Evolutionary conservation across 805 yeast species (phyloP).

Genomic region (Saccharomycopsis olivae): DNA sequence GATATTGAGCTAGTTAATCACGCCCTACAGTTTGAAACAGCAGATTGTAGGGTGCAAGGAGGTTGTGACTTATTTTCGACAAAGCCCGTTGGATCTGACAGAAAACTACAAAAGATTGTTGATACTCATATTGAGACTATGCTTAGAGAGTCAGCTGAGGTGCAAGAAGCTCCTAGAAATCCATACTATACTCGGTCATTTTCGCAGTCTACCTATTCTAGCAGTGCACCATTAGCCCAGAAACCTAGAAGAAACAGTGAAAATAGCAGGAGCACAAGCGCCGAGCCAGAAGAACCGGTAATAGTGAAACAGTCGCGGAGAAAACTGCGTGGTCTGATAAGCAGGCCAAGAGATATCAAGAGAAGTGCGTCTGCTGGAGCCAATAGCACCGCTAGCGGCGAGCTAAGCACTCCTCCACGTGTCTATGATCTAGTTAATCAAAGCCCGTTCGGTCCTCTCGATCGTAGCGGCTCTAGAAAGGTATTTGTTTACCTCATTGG

Average conservation of each 20-base stretch:
- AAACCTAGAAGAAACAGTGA: conserved; percentile 2
- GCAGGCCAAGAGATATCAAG: conserved; percentile 1
- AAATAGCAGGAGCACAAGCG: too few relatives aligned
- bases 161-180: conserved; percentile 8
- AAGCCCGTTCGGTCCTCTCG: conserved; percentile 88
- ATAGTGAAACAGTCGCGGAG: not conserved
- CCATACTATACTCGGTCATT: conserved; percentile 17
- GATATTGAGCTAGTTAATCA: conserved; percentile 89
- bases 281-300: not conserved
- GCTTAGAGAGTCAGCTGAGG: conserved; percentile 10
- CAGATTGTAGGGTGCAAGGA: conserved; percentile 70
- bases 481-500: conserved; percentile 87
- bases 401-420: conserved; percentile 8
- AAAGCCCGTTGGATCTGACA: conserved; percentile 83
- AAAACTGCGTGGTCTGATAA: not conserved
- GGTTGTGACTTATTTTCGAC: conserved; percentile 93
- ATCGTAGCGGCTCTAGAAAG: conserved; percentile 74
- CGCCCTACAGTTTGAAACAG: conserved; percentile 67
- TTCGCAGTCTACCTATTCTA: too few relatives aligned
- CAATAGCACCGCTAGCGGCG: too few relatives aligned
- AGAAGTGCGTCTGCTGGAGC: too few relatives aligned
- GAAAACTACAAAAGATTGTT: conserved; percentile 77
- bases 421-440: conserved; percentile 17
- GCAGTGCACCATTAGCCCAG: not conserved
- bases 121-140: conserved; percentile 44